A percentile compares a stretch with the other conserved stretches of the same genome.
Evolutionary conservation across 768 basidiomycete species (phyloP).

Genomic region (Amanita inopinata): DNA sequence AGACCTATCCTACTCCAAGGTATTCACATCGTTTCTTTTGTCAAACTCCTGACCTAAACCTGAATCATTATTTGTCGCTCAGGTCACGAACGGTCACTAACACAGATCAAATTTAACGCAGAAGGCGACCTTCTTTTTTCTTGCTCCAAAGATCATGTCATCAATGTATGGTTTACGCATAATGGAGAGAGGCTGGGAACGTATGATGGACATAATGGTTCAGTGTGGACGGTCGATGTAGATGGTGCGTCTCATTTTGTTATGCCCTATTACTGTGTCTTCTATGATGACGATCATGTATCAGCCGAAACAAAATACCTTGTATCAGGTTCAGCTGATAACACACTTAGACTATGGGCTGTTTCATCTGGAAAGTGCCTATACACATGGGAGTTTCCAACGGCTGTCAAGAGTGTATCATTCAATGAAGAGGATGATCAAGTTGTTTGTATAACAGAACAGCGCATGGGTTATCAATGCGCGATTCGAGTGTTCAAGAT

Average conservation of each 20-base stretch:
- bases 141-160: conserved; percentile 88
- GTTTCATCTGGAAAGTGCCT: conserved; percentile 87
- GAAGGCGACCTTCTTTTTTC: conserved; percentile 96
- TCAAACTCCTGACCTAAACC: conserved; percentile 1
- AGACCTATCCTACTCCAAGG: conserved; percentile 72
- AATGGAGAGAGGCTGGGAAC: conserved; percentile 97
- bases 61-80: conserved; percentile 15
- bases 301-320: conserved; percentile 75
- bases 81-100: conserved; percentile 97
- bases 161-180: conserved; percentile 96
- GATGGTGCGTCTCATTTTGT: conserved; percentile 90
- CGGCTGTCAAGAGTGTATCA: conserved; percentile 91
- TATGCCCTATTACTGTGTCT: no score
- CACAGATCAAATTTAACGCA: conserved; percentile 94
- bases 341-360: conserved; percentile 83
- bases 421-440: conserved; percentile 81
- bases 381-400: conserved; percentile 95
- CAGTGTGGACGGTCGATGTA: conserved; percentile 93
- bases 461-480: conserved; percentile 89
- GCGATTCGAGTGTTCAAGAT: conserved; percentile 87
- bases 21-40: conserved; percentile 14
- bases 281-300: background rate
- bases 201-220: conserved; percentile 92
- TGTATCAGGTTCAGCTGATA: conserved; percentile 91
- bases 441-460: conserved; percentile 92